Evolutionary conservation across 331 rosid genomes (phyloP).

Genomic region (Spiraea crenata): DNA sequence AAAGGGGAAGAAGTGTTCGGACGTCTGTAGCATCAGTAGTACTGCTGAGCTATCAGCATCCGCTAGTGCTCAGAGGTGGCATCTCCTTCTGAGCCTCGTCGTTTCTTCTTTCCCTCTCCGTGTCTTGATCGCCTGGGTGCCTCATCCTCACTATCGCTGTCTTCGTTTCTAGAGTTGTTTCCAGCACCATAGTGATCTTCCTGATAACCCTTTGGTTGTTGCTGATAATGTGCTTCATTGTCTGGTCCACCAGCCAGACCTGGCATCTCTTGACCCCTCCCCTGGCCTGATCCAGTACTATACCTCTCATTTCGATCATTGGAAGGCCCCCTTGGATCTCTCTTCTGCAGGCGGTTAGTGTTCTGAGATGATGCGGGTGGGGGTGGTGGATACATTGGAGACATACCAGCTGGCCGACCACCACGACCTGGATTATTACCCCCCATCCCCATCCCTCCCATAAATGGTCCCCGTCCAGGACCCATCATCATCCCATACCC

Average conservation of each 20-base stretch:
- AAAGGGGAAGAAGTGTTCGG: conserved; percentile 24
- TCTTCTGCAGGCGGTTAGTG: conserved; percentile 46
- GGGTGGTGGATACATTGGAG: conserved; percentile 82
- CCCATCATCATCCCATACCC: conserved; percentile 99
- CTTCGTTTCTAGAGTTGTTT: conserved; percentile 59
- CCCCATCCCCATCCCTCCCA: conserved; percentile 89
- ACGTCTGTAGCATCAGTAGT: conserved; percentile 29
- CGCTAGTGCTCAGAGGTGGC: conserved; percentile 47
- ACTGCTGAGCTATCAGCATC: conserved; percentile 23
- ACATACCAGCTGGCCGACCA: conserved; percentile 73
- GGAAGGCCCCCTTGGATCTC: conserved; percentile 66
- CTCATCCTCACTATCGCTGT: conserved; percentile 94
- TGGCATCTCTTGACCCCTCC: conserved; percentile 64
- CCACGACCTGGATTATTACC: conserved; percentile 71
- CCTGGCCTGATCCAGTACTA: conserved; percentile 57
- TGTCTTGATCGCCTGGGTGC: conserved; percentile 98
- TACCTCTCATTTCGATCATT: conserved; percentile 69
- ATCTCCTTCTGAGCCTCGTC: conserved; percentile 66
- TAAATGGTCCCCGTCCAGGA: conserved; percentile 83
- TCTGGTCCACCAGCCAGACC: conserved; percentile 72
- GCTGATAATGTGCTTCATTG: conserved; percentile 63
- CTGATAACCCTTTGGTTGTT: conserved; percentile 49
- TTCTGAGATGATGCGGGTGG: conserved; percentile 59
- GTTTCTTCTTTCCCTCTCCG: conserved; percentile 91
- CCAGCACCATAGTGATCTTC: conserved; percentile 57